Evolutionary conservation across 2,329 filamentous ascomycete genomes (phyloP).

Genomic region (Cryoendolithus antarcticus): DNA sequence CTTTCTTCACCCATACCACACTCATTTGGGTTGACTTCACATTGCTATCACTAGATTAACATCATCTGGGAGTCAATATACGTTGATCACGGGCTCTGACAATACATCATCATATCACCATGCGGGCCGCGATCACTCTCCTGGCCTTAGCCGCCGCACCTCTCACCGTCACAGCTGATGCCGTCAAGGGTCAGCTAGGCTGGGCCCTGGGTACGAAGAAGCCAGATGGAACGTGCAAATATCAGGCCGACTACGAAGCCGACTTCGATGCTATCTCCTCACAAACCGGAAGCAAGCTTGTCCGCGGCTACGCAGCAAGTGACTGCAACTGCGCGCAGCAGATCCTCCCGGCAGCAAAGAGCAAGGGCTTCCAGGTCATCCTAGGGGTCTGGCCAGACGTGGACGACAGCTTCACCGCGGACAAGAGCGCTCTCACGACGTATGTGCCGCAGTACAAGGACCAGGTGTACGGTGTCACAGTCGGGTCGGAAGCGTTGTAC

Average conservation of each 20-base stretch:
- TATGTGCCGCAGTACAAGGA: conserved; percentile 40
- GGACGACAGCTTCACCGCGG: conserved; percentile 46
- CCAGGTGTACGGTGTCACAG: conserved; percentile 55
- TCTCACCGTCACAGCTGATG: conserved; percentile 11
- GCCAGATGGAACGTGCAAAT: conserved; percentile 50
- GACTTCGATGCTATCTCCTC: conserved; percentile 51
- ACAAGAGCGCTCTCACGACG: conserved; percentile 45
- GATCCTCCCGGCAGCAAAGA: conserved; percentile 53
- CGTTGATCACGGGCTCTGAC: background rate
- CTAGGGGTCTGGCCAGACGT: conserved; percentile 58
- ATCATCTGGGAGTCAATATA: no score
- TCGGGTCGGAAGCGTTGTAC: conserved; percentile 60
- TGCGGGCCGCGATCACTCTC: conserved; percentile 15
- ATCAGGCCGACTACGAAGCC: conserved; percentile 46
- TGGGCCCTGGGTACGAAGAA: conserved; percentile 57
- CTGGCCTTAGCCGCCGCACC: conserved; percentile 16
- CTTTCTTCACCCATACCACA: background rate
- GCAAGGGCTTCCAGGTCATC: conserved; percentile 54
- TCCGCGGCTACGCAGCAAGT: conserved; percentile 54
- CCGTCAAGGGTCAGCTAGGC: conserved; percentile 41
- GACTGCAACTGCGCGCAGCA: conserved; percentile 54
- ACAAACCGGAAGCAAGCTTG: conserved; percentile 40
- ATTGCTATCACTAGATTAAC: background rate
- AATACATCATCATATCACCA: conserved; percentile 7
- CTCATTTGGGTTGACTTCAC: conserved; percentile 1